Evolutionary conservation across 2,329 filamentous ascomycete species (phyloP), one percentile per base, ranked within the genome.

Genomic region (Arthrobotrys pseudoclavata): DNA sequence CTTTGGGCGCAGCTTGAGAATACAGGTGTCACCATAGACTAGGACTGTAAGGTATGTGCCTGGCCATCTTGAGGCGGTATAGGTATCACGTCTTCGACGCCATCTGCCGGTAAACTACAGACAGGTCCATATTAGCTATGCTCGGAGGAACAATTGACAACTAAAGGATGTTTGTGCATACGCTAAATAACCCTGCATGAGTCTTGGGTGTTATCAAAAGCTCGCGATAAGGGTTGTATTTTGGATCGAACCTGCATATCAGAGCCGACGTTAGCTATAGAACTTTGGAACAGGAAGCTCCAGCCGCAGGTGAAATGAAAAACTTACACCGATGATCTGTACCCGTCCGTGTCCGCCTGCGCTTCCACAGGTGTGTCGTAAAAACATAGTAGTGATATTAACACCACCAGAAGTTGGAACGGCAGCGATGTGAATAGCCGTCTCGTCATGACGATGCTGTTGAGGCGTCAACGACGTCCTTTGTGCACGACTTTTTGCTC

Each of bases 81-180:
- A 81, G n/a, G 74, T 66, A 31, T 78, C 77, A 40, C 80, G 77
- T 29, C 79, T 72, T 29, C 79, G 79, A n/a, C 78, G 78, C 80
- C 80, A 81, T 66, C 80, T 69, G 22, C 80, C 80, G 12, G 80
- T 81, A 34, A 81, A 81, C 80, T 81, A 64, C 3, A 48, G 9
- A 24, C 13, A 60, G 9, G 37, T 37, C 15, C 2, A 26, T 13
- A n/a, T 62, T 31, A 76, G 53, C 26, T 18, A 22, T 10, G 18
- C 37, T 31, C 10, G 20, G 31, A 34, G 18, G 57, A 40, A 26
- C 60, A 53, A 26, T 40, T 62, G 45, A 12, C 24, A 1, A 52
- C 10, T 10, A 9, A 1, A 20, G 18, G 18, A 15, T 10, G 10
- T 37, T 15, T 12, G 26, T 1, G 1, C 80, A 50, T 71, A 81